Evolutionary conservation across 2,329 filamentous ascomycete genomes (phyloP).

Genomic region (Verticillium dahliae): DNA sequence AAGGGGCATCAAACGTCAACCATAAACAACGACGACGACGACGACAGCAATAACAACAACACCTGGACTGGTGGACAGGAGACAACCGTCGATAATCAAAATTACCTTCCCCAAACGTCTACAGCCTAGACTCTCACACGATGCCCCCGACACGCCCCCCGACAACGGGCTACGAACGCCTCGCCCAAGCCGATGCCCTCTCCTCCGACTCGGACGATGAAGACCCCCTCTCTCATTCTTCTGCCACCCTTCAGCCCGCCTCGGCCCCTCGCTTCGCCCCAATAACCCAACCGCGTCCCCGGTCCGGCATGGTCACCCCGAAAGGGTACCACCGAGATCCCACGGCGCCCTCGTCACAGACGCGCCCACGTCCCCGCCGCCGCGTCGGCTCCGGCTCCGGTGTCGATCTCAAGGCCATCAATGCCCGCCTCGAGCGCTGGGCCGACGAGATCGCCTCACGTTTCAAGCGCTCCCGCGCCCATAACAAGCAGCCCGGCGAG

Average conservation of each 20-base stretch:
- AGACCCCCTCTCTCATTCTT: slow-evolving; percentile 47
- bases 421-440: slow-evolving; percentile 90
- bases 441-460: slow-evolving; percentile 96
- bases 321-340: slow-evolving; percentile 30
- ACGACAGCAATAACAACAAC: neutral
- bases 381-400: slow-evolving; percentile 68
- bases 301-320: slow-evolving; percentile 53
- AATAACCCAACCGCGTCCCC: slow-evolving; percentile 53
- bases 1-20: neutral
- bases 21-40: neutral
- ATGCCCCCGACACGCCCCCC: slow-evolving; percentile 66
- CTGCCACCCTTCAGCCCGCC: slow-evolving; percentile 49
- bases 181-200: slow-evolving; percentile 73
- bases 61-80: too few species aligned
- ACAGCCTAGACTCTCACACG: slow-evolving; percentile 14
- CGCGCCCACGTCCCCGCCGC: slow-evolving; percentile 35
- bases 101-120: neutral
- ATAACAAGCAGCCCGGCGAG: slow-evolving; percentile 49
- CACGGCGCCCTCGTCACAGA: slow-evolving; percentile 20
- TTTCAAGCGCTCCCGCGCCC: slow-evolving; percentile 82
- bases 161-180: slow-evolving; percentile 77
- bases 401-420: slow-evolving; percentile 97
- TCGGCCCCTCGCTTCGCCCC: slow-evolving; percentile 59
- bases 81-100: too few species aligned
- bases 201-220: slow-evolving; percentile 65